Percentiles rank a stretch among this genome's conserved stretches.
Evolutionary conservation across 345 rosid species (phyloP).

Genomic region (Citrus glauca): DNA sequence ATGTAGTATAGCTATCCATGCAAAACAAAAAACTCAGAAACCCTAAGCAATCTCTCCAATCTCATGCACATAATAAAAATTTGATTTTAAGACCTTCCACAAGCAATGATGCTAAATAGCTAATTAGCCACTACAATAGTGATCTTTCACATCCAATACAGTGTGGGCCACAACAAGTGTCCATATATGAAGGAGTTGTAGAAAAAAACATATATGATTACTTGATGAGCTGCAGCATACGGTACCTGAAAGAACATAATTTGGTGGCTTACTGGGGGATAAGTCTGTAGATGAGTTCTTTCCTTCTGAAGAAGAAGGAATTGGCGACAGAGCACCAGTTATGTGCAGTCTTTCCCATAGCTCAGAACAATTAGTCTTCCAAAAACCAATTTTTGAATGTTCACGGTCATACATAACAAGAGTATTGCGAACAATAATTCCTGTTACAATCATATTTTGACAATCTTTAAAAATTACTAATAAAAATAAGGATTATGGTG

Average conservation of each 20-base stretch:
- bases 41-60: neutral
- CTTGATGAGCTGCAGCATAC: neutral
- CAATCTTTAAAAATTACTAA: neutral
- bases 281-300: slow-evolving; percentile 31
- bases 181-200: neutral
- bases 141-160: neutral
- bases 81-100: neutral
- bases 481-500: neutral
- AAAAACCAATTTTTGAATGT: slow-evolving; percentile 77
- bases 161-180: neutral
- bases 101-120: neutral
- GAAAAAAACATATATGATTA: neutral
- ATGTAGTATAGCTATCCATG: neutral
- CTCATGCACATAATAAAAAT: neutral
- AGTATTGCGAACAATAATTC: slow-evolving; percentile 82
- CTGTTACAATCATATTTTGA: slow-evolving; percentile 29
- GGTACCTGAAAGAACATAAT: slow-evolving; percentile 40
- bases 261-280: slow-evolving; percentile 33
- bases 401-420: slow-evolving; percentile 87
- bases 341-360: slow-evolving; percentile 71
- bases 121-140: neutral
- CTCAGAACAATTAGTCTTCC: slow-evolving; percentile 97
- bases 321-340: slow-evolving; percentile 39
- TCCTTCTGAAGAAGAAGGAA: slow-evolving; percentile 33
- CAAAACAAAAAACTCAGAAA: neutral